Percentiles rank a stretch among this genome's conserved stretches.
Evolutionary conservation across 495 filamentous ascomycete genomes (phyloP).

Genomic region (Hyaloscypha variabilis): DNA sequence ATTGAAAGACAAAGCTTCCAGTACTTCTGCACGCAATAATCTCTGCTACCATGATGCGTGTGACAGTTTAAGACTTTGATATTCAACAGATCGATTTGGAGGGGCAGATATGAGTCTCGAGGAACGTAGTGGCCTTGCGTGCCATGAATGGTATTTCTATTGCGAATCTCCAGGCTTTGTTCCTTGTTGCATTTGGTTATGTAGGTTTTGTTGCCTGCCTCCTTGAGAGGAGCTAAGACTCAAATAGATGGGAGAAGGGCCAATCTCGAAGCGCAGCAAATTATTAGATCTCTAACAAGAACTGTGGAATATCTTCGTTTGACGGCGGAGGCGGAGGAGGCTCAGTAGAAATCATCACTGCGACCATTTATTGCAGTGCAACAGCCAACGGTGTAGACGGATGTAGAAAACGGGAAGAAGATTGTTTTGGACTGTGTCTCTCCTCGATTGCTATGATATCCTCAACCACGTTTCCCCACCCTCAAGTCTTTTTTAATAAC

Average conservation of each 20-base stretch:
- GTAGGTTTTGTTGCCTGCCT: too few relatives aligned
- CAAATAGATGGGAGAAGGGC: too few relatives aligned
- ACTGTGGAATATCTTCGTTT: slow-evolving; percentile 43
- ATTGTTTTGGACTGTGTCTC: slow-evolving; percentile 46
- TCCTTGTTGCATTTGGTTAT: slow-evolving; percentile 35
- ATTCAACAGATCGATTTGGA: slow-evolving; percentile 25
- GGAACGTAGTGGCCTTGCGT: slow-evolving; percentile 33
- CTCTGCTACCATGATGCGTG: slow-evolving; percentile 28
- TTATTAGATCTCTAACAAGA: slow-evolving; percentile 41
- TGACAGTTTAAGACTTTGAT: slow-evolving; percentile 13
- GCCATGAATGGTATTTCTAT: slow-evolving; percentile 37
- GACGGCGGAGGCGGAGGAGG: slow-evolving; percentile 37
- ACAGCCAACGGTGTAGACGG: slow-evolving; percentile 36
- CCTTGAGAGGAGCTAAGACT: too few relatives aligned
- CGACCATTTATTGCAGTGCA: slow-evolving; percentile 29
- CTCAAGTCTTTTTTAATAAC: slow-evolving; percentile 21
- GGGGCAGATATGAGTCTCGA: slow-evolving; percentile 31
- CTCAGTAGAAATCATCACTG: slow-evolving; percentile 27
- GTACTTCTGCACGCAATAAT: slow-evolving; percentile 41
- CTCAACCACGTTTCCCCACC: slow-evolving; percentile 9
- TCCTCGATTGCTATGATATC: slow-evolving; percentile 39
- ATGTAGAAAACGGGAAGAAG: slow-evolving; percentile 40
- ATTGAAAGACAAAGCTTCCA: slow-evolving; percentile 19
- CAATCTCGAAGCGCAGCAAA: slow-evolving; percentile 35
- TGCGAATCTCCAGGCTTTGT: slow-evolving; percentile 41